phyloP scores from a whole-genome alignment of 2,329 filamentous ascomycete genomes.

The Pseudomassariella vexata region DNA sequence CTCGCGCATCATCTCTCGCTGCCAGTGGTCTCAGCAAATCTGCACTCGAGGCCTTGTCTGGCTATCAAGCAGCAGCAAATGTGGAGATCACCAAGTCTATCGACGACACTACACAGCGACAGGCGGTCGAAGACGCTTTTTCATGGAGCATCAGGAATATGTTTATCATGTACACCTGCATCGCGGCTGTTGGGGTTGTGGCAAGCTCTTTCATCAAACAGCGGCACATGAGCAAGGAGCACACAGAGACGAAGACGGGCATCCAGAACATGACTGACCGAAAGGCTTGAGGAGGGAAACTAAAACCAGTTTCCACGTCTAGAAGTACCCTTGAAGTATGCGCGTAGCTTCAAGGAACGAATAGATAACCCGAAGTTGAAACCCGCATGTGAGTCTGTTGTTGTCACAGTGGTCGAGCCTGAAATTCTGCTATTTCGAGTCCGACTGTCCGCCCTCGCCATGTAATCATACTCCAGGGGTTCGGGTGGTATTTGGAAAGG shows the following conservation, averaged over 20 bases:
- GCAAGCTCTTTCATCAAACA: constrained; percentile 1
- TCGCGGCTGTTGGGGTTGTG: constrained; percentile 1
- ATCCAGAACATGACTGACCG: too few species aligned
- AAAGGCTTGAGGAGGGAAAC: too few species aligned
- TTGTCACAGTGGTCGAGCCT: too few species aligned
- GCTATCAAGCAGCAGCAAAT: background rate
- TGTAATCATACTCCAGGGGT: too few species aligned
- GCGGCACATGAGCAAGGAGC: constrained; percentile 2
- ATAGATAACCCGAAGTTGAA: too few species aligned
- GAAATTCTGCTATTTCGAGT: too few species aligned
- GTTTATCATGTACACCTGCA: constrained; percentile 1
- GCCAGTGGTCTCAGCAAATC: background rate
- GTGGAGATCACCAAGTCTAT: background rate
- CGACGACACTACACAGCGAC: background rate
- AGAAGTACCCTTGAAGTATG: too few species aligned
- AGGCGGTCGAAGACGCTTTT: background rate
- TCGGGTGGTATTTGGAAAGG: too few species aligned
- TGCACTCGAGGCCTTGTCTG: background rate
- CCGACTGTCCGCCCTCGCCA: too few species aligned
- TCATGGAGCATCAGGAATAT: constrained; percentile 1
- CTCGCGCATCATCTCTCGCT: background rate
- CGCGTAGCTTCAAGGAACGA: too few species aligned
- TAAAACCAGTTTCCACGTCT: too few species aligned
- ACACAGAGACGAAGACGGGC: constrained; percentile 2
- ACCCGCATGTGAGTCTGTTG: too few species aligned